A percentile compares a stretch with the other conserved stretches of the same genome.
These are phyloP conservation scores for Pseudogymnoascus destructans DNA, from an alignment of 2,329 filamentous ascomycete species.

Conservation along the genomic window DNA sequence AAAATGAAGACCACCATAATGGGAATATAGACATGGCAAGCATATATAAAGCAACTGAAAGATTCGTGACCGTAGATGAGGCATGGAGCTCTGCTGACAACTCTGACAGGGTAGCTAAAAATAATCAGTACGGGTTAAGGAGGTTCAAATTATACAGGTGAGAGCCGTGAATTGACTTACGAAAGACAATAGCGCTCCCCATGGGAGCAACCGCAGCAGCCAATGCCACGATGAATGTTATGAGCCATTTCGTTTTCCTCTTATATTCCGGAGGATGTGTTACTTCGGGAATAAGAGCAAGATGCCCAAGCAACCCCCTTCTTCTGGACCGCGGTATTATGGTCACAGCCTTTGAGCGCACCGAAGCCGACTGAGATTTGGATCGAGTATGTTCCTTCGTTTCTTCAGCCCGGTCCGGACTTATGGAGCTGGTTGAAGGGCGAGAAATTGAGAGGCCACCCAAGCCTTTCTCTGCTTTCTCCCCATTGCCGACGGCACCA, in stretches of 20 bases:
- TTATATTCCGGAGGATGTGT: conserved; percentile 62
- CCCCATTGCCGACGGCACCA: background rate
- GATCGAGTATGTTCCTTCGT: conserved; percentile 9
- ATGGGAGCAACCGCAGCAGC: conserved; percentile 69
- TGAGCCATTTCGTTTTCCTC: conserved; percentile 66
- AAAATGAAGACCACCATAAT: conserved; percentile 71
- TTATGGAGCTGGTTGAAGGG: conserved; percentile 15
- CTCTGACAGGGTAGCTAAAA: conserved; percentile 51
- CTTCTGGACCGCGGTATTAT: conserved; percentile 39
- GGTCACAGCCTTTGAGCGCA: conserved; percentile 27
- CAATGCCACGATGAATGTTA: conserved; percentile 65
- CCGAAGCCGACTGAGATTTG: conserved; percentile 30
- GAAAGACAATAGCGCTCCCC: conserved; percentile 74
- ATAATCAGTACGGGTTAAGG: conserved; percentile 13
- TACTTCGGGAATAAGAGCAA: conserved; percentile 67
- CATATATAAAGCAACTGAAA: conserved; percentile 72
- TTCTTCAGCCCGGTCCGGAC: conserved; percentile 10
- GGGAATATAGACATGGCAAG: conserved; percentile 72
- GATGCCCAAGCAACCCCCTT: conserved; percentile 57
- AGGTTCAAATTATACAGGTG: background rate
- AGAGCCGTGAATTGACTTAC: conserved; percentile 34
- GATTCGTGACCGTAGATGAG: conserved; percentile 53
- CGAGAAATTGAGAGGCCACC: conserved; percentile 14
- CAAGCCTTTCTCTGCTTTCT: conserved; percentile 11
- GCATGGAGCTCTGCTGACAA: conserved; percentile 50